Base-by-base conservation (phyloP, 768 basidiomycete genomes). In the Tulasnella sp. region DNA sequence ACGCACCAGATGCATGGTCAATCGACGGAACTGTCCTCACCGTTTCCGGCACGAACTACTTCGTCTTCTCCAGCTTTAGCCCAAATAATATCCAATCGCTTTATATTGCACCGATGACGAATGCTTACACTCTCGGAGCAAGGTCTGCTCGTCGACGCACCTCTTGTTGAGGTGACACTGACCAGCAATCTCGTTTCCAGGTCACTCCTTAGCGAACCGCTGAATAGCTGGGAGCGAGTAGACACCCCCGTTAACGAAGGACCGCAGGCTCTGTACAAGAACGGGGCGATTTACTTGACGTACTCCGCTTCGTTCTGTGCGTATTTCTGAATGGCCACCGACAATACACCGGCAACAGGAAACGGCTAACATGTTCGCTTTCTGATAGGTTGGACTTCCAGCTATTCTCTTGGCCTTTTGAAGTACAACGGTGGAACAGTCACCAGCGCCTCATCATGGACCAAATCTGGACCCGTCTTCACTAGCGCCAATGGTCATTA, bases 1-100 rank as follows among this genome's bases (percentile, higher is more conserved):
- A 71, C 69, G 69, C 69, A 38, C 69, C 69, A n/a, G 69, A 71
- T 71, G 69, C 69, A 37, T 71, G 69, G 69, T 71, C 69, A 17
- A 71, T 71, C 69, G 69, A 71, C 15, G 69, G 69, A 39, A 71
- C 69, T 34, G 69, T 71, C 69, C 42, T 71, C 8, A 71, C 69
- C 14, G 69, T 71, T 14, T n/a, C 19, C 36, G 69, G 69, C 7
- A 3, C 36, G n/a, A 38, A 39, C 29, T 71, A 71, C 36, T 71
- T 71, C 42, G 69, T 71, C 25, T 71, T 39, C 42, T 71, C 69
- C 3, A 39, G 38, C 29, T 71, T 71, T 36, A 71, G 69, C 69
- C 69, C 69, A 2, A 71, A 37, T 25, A 71, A 71, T 31, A 15
- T 71, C 69, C 69, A 71, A 37, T 71, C 69, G 25, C 69, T 71